Evolutionary conservation across 1,284 basidiomycete species (phyloP), one percentile per base, ranked within the genome.

Genomic region (Papiliotrema laurentii): DNA sequence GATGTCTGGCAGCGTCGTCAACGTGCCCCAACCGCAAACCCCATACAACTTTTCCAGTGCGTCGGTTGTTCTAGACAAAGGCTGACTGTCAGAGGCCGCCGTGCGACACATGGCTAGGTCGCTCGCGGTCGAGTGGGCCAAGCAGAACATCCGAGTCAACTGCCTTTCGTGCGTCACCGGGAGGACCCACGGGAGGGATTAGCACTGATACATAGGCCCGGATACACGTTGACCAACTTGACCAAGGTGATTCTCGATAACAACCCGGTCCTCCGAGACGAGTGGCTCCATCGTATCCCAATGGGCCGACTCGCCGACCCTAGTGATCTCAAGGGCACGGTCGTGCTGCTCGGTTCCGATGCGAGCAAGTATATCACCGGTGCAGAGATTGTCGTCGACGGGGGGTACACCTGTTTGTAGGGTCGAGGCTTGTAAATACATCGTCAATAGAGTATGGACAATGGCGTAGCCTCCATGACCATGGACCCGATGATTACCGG

Each of bases 21-120:
- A 92, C 73, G 81, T 87, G 50, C 89, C 89, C 53, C 78, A 96
- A 81, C 83, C 82, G 33, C 93, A 97, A 80, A 88, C 89, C 1
- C 92, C 93, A 0, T 97, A 97, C 76, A 97, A 97, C 72, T 86
- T 89, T n/a, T 92, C 90, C 38, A 93, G 68, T 69, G 30, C 19
- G 66, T 65, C 27, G 28, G 14, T 33, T 41, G 3, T 6, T 27
- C n/a, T 36, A 5, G 21, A 37, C 27, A 11, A 30, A 21, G 16
- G 37, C 49, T 54, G 33, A 55, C 16, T 7, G 1, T 24, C 56
- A 70, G 68, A 75, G 68, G 72, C 74, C 28, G 74, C 72, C 3
- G 73, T 75, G 24, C 60, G 70, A 27, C 79, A 80, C 57, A 76
- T 80, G 67, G 78, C 76, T 13, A 68, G 74, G 33, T 77, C 75